phyloP scores from a whole-genome alignment of 805 yeast species.

The Candida taoyuanica region DNA sequence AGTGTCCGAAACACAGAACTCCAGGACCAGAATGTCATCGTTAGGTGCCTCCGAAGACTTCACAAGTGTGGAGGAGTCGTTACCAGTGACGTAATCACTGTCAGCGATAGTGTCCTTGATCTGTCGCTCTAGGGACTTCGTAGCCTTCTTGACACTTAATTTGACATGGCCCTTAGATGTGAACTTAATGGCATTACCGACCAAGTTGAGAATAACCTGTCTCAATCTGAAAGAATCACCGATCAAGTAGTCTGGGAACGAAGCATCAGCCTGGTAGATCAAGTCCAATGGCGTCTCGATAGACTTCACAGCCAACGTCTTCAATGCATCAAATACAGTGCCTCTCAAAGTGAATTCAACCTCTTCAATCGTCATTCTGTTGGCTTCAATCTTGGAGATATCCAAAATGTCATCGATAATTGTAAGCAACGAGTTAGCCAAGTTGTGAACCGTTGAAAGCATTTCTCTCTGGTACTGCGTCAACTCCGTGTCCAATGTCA shows the following conservation, averaged over 20 bases:
- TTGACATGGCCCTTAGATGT: conserved; percentile 80
- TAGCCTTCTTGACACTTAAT: conserved; percentile 60
- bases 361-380: conserved; percentile 88
- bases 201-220: conserved; percentile 80
- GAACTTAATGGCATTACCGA: conserved; percentile 87
- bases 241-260: conserved; percentile 80
- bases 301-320: conserved; percentile 85
- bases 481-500: conserved; percentile 81
- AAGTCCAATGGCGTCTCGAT: conserved; percentile 80
- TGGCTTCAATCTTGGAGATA: conserved; percentile 90
- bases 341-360: conserved; percentile 83
- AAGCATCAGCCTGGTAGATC: conserved; percentile 75
- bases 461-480: conserved; percentile 91
- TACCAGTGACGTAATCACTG: conserved; percentile 28
- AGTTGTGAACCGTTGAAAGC: conserved; percentile 83
- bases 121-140: conserved; percentile 21
- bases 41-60: conserved; percentile 33
- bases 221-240: conserved; percentile 88
- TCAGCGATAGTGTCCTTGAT: conserved; percentile 23
- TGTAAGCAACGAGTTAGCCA: conserved; percentile 79
- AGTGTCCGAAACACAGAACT: conserved; percentile 85
- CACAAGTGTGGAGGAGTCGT: conserved; percentile 31
- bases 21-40: conserved; percentile 43
- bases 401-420: conserved; percentile 88
- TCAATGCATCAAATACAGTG: conserved; percentile 85